These are phyloP conservation scores for Lactifluus volemus DNA, from an alignment of 768 basidiomycete species.

Conservation along the genomic window DNA sequence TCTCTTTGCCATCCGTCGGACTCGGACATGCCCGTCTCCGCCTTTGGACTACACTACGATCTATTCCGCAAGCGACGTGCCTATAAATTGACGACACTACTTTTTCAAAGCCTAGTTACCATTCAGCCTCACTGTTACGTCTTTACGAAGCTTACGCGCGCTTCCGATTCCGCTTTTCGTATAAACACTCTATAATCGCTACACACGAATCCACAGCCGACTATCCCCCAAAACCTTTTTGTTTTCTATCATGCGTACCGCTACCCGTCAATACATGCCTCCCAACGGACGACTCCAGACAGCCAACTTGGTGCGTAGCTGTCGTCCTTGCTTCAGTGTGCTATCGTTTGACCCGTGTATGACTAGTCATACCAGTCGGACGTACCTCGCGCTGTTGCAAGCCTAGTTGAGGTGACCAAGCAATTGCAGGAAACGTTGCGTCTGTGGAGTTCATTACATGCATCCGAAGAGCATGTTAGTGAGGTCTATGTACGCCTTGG, in stretches of 20 bases:
- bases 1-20: neutral
- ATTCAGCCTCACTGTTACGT: slow-evolving; percentile 8
- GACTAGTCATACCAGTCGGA: slow-evolving; percentile 27
- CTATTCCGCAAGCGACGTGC: slow-evolving; percentile 10
- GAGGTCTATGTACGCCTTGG: slow-evolving; percentile 86
- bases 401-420: slow-evolving; percentile 74
- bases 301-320: slow-evolving; percentile 8
- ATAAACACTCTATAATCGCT: slow-evolving; percentile 1
- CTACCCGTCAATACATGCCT: slow-evolving; percentile 13
- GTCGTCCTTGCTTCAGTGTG: neutral
- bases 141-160: neutral
- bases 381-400: slow-evolving; percentile 52
- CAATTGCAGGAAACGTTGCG: slow-evolving; percentile 64
- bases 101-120: neutral
- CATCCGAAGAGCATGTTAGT: slow-evolving; percentile 67
- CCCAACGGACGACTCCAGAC: slow-evolving; percentile 18
- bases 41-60: neutral
- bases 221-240: neutral
- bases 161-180: slow-evolving; percentile 6
- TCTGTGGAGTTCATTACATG: slow-evolving; percentile 55
- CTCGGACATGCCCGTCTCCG: slow-evolving; percentile 11
- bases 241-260: slow-evolving; percentile 11
- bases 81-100: slow-evolving; percentile 5
- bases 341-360: neutral
- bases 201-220: neutral